phyloP scores from a whole-genome alignment of 352 stramenopile species.

The Phytophthora rubi region DNA sequence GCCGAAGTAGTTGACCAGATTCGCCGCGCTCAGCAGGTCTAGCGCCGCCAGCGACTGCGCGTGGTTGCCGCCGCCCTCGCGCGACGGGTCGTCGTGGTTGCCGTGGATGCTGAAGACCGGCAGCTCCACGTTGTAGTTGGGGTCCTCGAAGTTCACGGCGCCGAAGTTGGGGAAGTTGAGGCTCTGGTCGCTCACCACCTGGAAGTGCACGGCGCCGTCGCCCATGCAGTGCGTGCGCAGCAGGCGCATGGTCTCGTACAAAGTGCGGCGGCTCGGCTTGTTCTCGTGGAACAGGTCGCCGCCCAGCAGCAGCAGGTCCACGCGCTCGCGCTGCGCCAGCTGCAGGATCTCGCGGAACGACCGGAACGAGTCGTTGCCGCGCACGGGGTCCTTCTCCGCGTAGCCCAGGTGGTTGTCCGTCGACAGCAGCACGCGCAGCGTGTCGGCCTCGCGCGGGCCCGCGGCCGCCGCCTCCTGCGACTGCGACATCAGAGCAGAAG shows the following conservation, averaged over 20 bases:
- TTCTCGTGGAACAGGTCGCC: constrained; percentile 99
- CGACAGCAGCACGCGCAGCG: constrained; percentile 92
- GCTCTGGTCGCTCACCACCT: constrained; percentile 92
- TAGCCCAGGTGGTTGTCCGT: constrained; percentile 99
- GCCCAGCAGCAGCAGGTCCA: constrained; percentile 94
- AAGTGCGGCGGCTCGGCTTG: constrained; percentile 95
- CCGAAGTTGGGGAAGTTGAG: constrained; percentile 92
- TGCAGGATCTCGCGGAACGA: constrained; percentile 90
- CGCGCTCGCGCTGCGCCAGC: constrained; percentile 65
- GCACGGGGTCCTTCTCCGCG: constrained; percentile 95
- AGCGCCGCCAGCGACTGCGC: constrained; percentile 92
- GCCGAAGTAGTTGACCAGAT: constrained; percentile 99
- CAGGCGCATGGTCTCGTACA: constrained; percentile 98
- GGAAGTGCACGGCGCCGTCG: constrained; percentile 81
- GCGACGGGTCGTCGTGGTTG: constrained; percentile 99
- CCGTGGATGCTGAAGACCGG: constrained; percentile 99
- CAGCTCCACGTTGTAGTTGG: constrained; percentile 94
- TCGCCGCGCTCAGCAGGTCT: constrained; percentile 94
- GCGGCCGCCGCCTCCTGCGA: constrained; percentile 8
- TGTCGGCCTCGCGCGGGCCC: constrained; percentile 40
- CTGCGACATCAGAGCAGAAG: constrained; percentile 16
- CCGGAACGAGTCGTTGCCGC: constrained; percentile 93
- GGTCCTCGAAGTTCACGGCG: constrained; percentile 97
- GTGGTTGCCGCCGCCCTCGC: constrained; percentile 78
- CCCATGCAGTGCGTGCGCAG: constrained; percentile 96